Percentiles rank a stretch among this genome's conserved stretches.
These are phyloP conservation scores for Botrytis squamosa DNA, from an alignment of 2,329 filamentous ascomycete species.

Conservation along the genomic window DNA sequence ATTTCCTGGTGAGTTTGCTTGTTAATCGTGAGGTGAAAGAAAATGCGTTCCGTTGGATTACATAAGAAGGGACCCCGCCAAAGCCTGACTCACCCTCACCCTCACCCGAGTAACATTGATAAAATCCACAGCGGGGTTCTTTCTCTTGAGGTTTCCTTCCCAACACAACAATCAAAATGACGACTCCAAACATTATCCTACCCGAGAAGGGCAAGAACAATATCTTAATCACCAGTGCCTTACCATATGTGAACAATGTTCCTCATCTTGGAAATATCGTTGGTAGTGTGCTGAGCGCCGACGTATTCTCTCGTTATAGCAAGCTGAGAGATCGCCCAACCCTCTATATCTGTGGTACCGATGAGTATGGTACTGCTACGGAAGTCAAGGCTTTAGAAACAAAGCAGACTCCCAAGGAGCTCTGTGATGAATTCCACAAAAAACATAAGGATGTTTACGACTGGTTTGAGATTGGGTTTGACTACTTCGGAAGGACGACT, in stretches of 20 bases:
- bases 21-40: neutral
- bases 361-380: conserved; percentile 94
- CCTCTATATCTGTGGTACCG: conserved; percentile 82
- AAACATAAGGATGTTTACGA: conserved; percentile 90
- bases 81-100: conserved; percentile 21
- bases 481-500: conserved; percentile 91
- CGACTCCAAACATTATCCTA: conserved; percentile 47
- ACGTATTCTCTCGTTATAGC: conserved; percentile 81
- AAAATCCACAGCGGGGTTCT: conserved; percentile 21
- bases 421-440: conserved; percentile 90
- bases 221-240: conserved; percentile 84
- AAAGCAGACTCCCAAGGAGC: conserved; percentile 73
- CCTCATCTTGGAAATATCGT: conserved; percentile 89
- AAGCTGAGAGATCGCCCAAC: conserved; percentile 77
- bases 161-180: conserved; percentile 30
- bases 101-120: conserved; percentile 7
- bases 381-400: conserved; percentile 95
- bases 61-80: conserved; percentile 17
- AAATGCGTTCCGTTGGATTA: neutral
- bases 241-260: conserved; percentile 79
- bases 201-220: conserved; percentile 76
- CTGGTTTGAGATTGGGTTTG: conserved; percentile 94
- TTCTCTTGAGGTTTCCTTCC: neutral
- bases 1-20: neutral
- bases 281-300: conserved; percentile 82